A percentile compares a stretch with the other conserved stretches of the same genome.
These are phyloP conservation scores for Harringtonia lauricola DNA, from an alignment of 2,329 filamentous ascomycete species.

Conservation along the genomic window DNA sequence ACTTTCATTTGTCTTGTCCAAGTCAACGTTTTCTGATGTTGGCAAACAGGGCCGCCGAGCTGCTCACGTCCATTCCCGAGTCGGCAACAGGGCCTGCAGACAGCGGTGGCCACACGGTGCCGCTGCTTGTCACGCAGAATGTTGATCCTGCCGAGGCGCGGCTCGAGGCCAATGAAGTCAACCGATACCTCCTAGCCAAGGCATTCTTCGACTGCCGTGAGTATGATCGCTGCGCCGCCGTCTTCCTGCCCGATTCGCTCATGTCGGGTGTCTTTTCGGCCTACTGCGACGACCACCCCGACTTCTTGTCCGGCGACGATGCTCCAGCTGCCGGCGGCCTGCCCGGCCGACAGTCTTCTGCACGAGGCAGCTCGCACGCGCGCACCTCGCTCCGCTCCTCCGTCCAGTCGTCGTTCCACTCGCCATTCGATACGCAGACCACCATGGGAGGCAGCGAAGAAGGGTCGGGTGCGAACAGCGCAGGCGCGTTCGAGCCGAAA, in stretches of 20 bases:
- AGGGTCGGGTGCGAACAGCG: too few relatives aligned
- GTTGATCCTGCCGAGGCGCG: constrained; percentile 60
- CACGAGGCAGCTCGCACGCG: too few relatives aligned
- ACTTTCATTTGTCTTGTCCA: constrained; percentile 9
- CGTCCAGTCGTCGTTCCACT: too few relatives aligned
- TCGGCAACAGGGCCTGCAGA: constrained; percentile 41
- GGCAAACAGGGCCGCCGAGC: constrained; percentile 70
- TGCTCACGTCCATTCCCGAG: constrained; percentile 72
- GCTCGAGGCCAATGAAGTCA: constrained; percentile 68
- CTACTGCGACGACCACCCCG: constrained; percentile 23
- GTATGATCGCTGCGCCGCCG: constrained; percentile 83
- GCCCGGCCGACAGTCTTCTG: too few relatives aligned
- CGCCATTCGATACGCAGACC: too few relatives aligned
- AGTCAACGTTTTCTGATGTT: neutral
- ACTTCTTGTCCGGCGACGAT: constrained; percentile 16
- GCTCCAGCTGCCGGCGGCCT: too few relatives aligned
- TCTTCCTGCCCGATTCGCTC: constrained; percentile 74
- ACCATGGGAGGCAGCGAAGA: too few relatives aligned
- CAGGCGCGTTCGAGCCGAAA: constrained; percentile 9
- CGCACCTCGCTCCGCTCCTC: too few relatives aligned
- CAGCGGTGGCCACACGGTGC: constrained; percentile 20
- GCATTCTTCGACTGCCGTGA: constrained; percentile 92
- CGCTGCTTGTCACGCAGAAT: constrained; percentile 40
- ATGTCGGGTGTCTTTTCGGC: constrained; percentile 54
- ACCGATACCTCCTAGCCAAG: constrained; percentile 82